Conservation (phyloP, 2,329 filamentous ascomycete genomes). For the Triangularia verruculosa region DNA sequence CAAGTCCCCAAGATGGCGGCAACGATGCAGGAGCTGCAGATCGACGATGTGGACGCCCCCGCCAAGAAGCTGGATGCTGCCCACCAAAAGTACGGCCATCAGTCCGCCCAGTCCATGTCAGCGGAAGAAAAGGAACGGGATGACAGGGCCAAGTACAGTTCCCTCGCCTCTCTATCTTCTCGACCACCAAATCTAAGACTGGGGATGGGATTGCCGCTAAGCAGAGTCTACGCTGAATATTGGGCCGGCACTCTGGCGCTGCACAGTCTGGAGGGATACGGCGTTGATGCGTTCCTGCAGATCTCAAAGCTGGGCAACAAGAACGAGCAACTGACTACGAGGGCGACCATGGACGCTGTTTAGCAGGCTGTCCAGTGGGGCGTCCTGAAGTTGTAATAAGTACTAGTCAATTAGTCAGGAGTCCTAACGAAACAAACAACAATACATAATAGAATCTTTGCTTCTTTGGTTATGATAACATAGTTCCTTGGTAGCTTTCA, state of each 20-base stretch:
- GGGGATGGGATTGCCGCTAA: constrained; percentile 91
- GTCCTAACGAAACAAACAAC: background rate
- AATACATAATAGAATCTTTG: background rate
- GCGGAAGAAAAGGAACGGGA: constrained; percentile 21
- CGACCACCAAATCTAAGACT: constrained; percentile 82
- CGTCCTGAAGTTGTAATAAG: background rate
- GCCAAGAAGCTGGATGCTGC: constrained; percentile 4
- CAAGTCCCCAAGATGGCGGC: constrained; percentile 89
- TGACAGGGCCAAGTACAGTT: constrained; percentile 44
- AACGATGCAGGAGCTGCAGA: constrained; percentile 81
- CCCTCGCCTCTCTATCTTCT: constrained; percentile 74
- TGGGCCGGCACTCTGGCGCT: constrained; percentile 92
- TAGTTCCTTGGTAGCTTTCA: background rate
- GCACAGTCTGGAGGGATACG: constrained; percentile 92
- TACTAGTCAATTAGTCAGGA: background rate
- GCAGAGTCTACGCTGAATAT: constrained; percentile 93
- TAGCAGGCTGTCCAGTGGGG: constrained; percentile 35
- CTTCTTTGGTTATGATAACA: too few species aligned
- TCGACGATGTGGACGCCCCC: constrained; percentile 33
- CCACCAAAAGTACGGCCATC: background rate
- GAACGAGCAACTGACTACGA: constrained; percentile 85
- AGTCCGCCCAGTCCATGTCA: constrained; percentile 4
- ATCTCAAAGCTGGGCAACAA: constrained; percentile 97
- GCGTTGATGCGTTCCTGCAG: constrained; percentile 91
- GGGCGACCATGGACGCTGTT: constrained; percentile 74